Evolutionary conservation across 257 asterid species (phyloP).

Genomic region (Solanum paucissectum): DNA sequence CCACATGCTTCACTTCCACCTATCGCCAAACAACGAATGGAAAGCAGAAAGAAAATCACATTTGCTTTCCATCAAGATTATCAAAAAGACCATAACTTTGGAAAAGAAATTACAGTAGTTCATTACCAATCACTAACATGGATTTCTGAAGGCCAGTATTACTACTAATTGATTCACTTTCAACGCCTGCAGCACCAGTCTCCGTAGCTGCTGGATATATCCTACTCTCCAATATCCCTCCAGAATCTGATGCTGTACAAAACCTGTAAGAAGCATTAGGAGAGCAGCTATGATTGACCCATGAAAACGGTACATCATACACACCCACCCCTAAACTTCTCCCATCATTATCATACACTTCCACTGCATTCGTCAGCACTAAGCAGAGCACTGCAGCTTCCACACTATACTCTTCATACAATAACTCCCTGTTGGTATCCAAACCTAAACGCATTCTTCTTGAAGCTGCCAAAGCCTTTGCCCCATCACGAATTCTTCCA

Average conservation of each 20-base stretch:
- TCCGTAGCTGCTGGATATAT: slow-evolving; percentile 21
- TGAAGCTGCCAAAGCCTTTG: slow-evolving; percentile 27
- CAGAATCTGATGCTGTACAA: neutral
- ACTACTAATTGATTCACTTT: neutral
- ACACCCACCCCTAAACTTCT: slow-evolving; percentile 50
- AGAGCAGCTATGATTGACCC: slow-evolving; percentile 85
- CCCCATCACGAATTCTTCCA: slow-evolving; percentile 41
- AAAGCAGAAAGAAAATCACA: neutral
- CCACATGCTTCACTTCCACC: slow-evolving; percentile 42
- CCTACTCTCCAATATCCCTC: slow-evolving; percentile 5
- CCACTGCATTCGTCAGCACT: slow-evolving; percentile 66
- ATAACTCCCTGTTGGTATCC: neutral
- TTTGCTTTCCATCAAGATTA: neutral
- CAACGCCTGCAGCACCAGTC: neutral
- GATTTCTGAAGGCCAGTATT: neutral
- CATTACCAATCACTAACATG: neutral
- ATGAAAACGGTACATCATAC: slow-evolving; percentile 53
- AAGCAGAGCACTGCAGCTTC: slow-evolving; percentile 56
- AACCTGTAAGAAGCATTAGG: slow-evolving; percentile 70
- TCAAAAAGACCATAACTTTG: neutral
- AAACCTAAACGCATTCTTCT: slow-evolving; percentile 14
- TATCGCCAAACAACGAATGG: slow-evolving; percentile 3
- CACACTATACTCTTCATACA: neutral
- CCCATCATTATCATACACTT: slow-evolving; percentile 50
- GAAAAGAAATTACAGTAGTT: neutral